A percentile compares a stretch with the other conserved stretches of the same genome.
Conservation (phyloP, 345 rosid genomes). For the Bruguiera parviflora region DNA sequence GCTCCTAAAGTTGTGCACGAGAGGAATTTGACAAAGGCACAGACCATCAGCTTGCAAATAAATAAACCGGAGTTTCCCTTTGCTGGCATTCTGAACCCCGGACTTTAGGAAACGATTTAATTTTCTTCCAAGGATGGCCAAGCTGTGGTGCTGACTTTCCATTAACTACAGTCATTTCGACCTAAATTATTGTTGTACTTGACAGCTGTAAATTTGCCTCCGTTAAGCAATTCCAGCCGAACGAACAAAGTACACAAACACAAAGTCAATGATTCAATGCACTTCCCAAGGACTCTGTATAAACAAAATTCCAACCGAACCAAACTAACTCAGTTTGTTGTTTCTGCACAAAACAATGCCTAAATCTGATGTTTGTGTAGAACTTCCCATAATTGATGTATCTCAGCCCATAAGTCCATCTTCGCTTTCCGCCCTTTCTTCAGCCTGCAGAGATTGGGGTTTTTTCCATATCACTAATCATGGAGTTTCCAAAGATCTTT, state of each 20-base stretch:
- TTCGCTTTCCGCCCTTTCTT: conserved; percentile 13
- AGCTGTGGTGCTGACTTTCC: conserved; percentile 20
- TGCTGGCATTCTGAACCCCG: conserved; percentile 3
- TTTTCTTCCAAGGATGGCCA: conserved; percentile 6
- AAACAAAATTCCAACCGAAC: conserved; percentile 8
- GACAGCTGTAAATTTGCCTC: conserved; percentile 19
- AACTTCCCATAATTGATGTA: conserved; percentile 19
- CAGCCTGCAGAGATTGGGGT: conserved; percentile 28
- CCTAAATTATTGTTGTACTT: background rate
- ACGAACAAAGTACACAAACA: background rate
- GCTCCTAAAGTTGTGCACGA: background rate
- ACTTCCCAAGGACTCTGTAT: no score
- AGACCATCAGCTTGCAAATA: conserved; percentile 14
- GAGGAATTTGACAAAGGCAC: background rate
- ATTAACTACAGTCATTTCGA: conserved; percentile 4
- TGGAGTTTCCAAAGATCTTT: conserved; percentile 21
- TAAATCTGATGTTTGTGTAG: conserved; percentile 4
- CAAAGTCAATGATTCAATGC: no score
- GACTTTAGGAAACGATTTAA: background rate
- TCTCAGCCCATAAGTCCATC: conserved; percentile 19
- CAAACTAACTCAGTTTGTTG: conserved; percentile 7
- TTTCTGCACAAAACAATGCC: conserved; percentile 6
- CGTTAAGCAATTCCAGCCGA: background rate
- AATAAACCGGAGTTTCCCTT: conserved; percentile 1
- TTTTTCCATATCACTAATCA: conserved; percentile 24